Evolutionary conservation across 208 protist genomes (phyloP), one percentile per base, ranked within the genome.

Genomic region (Spongospora subterranea): DNA sequence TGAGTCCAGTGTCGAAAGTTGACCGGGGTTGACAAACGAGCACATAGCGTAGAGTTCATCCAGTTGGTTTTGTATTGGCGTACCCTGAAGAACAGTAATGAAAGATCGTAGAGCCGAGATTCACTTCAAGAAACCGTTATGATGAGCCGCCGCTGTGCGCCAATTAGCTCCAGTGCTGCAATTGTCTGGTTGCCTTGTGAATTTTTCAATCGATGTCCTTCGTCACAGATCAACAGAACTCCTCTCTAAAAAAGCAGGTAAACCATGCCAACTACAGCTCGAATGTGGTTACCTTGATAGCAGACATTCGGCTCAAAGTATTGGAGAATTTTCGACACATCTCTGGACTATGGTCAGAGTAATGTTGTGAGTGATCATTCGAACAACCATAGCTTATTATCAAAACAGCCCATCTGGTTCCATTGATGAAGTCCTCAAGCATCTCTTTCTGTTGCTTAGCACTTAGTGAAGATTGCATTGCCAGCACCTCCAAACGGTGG

Each of bases 121-220:
- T 6, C 13, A 60, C 24, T 24, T 60, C 6, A 24, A 24, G 13
- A 45, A 60, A 90, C 92, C 0, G 91, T 93, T 0, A 93, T 45
- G 6, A 93, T 24, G 38, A 93, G 39, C 0, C 88, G 1, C 0
- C 90, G 65, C 41, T 32, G 0, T 0, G 90, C 43, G 39, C 0
- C 64, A 35, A 93, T 0, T 32, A 0, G 20, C 50, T 46, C 20
- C 29, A 93, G 45, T n/a, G 91, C 71, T 20, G 45, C 88, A 40
- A 35, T 91, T 45, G 89, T 91, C 39, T 90, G 82, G 38, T 89
- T 91, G 41, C 90, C 66, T 39, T 90, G 39, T 53, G 46, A 0
- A 41, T 93, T 93, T 64, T 94, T 94, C 13, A 94, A 89, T 6
- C 93, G 91, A 77, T 94, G 93, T 0, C 93, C 93, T 91, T 94